Evolutionary conservation across 2,329 filamentous ascomycete species (phyloP).

Genomic region (Cytospora mali): DNA sequence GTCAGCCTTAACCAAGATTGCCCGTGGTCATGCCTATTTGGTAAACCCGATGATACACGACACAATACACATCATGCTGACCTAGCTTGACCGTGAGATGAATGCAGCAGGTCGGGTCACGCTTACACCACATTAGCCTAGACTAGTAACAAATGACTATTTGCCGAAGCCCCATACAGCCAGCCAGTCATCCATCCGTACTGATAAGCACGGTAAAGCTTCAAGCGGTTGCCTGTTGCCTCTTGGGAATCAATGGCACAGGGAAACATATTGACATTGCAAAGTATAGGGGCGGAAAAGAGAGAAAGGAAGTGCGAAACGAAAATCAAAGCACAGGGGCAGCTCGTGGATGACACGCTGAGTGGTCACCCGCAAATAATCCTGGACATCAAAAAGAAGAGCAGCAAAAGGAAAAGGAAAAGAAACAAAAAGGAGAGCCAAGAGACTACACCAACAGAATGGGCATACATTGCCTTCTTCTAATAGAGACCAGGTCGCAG

Average conservation of each 20-base stretch:
- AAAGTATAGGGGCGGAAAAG: too few relatives aligned
- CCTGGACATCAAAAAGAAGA: not conserved
- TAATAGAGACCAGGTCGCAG: not conserved
- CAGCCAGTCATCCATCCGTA: not conserved
- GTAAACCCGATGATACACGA: not conserved
- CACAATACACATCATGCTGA: not conserved
- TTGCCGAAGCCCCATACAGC: not conserved
- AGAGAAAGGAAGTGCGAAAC: not conserved
- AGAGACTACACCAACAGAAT: not conserved
- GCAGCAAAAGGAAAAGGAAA: too few relatives aligned
- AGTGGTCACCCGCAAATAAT: not conserved
- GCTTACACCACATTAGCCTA: not conserved
- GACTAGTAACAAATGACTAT: not conserved
- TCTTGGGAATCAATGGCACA: not conserved
- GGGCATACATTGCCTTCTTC: not conserved
- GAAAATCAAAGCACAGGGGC: not conserved
- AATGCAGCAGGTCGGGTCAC: not conserved
- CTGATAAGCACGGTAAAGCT: not conserved
- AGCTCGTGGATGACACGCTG: not conserved
- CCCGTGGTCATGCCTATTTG: not conserved
- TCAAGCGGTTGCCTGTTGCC: not conserved
- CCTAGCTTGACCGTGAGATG: not conserved
- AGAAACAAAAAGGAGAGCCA: not conserved
- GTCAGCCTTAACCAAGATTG: not conserved
- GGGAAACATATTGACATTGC: too few relatives aligned